Base-by-base conservation (phyloP, 1,139 yeast genomes). In the Yamadazyma epiphylla region DNA sequence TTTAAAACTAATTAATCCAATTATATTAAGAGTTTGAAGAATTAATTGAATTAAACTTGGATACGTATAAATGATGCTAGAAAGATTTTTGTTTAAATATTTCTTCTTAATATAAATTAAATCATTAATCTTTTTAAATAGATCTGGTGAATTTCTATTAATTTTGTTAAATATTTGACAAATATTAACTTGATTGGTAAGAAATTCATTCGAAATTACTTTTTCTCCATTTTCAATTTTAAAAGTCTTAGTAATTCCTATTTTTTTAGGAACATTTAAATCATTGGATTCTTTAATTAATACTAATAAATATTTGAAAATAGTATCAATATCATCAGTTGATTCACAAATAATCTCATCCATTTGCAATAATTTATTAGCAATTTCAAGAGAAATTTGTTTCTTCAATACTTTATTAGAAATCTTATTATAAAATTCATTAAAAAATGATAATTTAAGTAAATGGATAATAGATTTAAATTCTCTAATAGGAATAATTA, bases 131-230 rank as follows among this genome's bases (percentile, higher is more conserved):
- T 74, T 76, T 15, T 64, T 60, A 38, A 64, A 64, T 5, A 77
- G 69, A 43, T 79, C 74, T 21, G 58, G 52, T 1, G 47, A 43
- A 41, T 66, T 64, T 38, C 68, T 67, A 20, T 38, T 36, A 14
- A 85, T 52, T 33, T 81, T 62, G 45, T 81, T 89, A 4, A 86
- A 60, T n/a, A 85, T 54, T 45, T 80, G 81, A 25, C 91, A 78
- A 10, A 89, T 55, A 35, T 74, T 77, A 41, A 84, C 84, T 46
- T 82, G 88, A 29, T 74, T 77, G n/a, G 60, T 55, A 16, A 75
- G 52, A 32, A 65, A 64, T 6, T 65, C 72, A 22, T 55, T 58
- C 0, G 65, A 49, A 2, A 64, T 44, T 25, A 51, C 46, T 15
- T 47, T 51, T 23, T 57, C 64, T 5, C 60, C 68, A 25, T 53